These are phyloP conservation scores for Umbelopsis sp. DNA, from an alignment of 371 early-diverging fungal species.

Conservation along the genomic window DNA sequence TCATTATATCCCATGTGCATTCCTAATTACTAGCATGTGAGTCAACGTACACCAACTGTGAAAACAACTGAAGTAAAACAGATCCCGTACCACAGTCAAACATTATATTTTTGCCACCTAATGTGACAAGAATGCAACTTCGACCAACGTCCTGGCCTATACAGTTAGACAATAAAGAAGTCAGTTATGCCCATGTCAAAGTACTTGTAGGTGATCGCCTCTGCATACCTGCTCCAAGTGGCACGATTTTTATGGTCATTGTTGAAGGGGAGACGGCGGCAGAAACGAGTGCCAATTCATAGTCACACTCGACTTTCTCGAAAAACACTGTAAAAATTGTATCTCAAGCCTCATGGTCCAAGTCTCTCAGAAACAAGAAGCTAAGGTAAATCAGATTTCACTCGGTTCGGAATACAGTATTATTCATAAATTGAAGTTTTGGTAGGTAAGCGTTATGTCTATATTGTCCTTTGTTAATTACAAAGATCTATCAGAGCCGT, in stretches of 20 bases:
- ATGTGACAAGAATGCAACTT: constrained; percentile 88
- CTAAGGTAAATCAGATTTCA: too few relatives aligned
- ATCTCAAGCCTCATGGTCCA: too few relatives aligned
- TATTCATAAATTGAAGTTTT: not conserved
- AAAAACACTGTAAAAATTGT: too few relatives aligned
- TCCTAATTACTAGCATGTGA: constrained; percentile 36
- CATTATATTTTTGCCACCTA: constrained; percentile 93
- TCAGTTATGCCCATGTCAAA: constrained; percentile 26
- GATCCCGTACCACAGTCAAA: constrained; percentile 84
- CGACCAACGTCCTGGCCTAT: constrained; percentile 89
- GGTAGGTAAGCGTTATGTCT: not conserved
- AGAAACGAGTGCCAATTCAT: not conserved
- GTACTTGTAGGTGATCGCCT: constrained; percentile 5
- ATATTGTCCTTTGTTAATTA: not conserved
- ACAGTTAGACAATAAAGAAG: constrained; percentile 24
- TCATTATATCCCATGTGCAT: constrained; percentile 99
- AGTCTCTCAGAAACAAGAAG: too few relatives aligned
- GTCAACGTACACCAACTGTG: not conserved
- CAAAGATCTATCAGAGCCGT: not conserved
- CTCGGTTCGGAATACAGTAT: too few relatives aligned
- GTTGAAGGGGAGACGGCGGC: not conserved
- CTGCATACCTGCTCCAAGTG: constrained; percentile 53
- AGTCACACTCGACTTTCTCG: not conserved
- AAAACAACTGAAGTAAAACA: not conserved
- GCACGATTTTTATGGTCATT: constrained; percentile 59